A percentile compares a stretch with the other conserved stretches of the same genome.
Conservation (phyloP, 805 yeast genomes). For the Myxozyma udenii region DNA sequence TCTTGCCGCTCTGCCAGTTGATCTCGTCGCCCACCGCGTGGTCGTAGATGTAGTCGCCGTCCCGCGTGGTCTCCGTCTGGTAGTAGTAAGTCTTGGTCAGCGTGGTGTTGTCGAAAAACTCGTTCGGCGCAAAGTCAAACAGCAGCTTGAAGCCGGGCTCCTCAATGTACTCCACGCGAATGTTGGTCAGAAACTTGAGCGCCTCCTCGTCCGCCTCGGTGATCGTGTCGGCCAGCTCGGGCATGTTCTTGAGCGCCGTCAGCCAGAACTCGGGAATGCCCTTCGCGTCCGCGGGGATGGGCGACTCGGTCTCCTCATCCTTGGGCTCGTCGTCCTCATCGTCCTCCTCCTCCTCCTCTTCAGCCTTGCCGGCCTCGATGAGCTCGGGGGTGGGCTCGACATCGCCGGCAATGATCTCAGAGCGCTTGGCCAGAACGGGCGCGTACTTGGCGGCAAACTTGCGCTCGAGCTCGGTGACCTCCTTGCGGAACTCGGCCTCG, state of each 20-base stretch:
- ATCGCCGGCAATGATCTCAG: slow-evolving; percentile 65
- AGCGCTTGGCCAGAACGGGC: slow-evolving; percentile 74
- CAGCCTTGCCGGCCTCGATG: slow-evolving; percentile 67
- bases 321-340: slow-evolving; percentile 46
- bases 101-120: slow-evolving; percentile 67
- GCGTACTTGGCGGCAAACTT: slow-evolving; percentile 67
- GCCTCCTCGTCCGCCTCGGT: slow-evolving; percentile 89
- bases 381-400: slow-evolving; percentile 77
- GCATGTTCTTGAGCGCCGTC: slow-evolving; percentile 86
- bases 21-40: slow-evolving; percentile 90
- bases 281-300: slow-evolving; percentile 42
- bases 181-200: slow-evolving; percentile 61
- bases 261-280: slow-evolving; percentile 97
- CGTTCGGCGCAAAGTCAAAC: slow-evolving; percentile 75
- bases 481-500: slow-evolving; percentile 89
- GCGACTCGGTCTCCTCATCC: slow-evolving; percentile 45
- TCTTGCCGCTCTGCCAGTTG: slow-evolving; percentile 79
- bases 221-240: slow-evolving; percentile 75
- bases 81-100: slow-evolving; percentile 87
- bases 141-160: slow-evolving; percentile 83
- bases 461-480: slow-evolving; percentile 80
- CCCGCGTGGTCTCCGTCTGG: slow-evolving; percentile 88
- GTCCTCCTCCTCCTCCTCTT: slow-evolving; percentile 39
- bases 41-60: slow-evolving; percentile 95
- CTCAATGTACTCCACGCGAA: slow-evolving; percentile 73